These are phyloP conservation scores for Scolecobasidium constrictum DNA, from an alignment of 2,329 filamentous ascomycete species.

Conservation along the genomic window DNA sequence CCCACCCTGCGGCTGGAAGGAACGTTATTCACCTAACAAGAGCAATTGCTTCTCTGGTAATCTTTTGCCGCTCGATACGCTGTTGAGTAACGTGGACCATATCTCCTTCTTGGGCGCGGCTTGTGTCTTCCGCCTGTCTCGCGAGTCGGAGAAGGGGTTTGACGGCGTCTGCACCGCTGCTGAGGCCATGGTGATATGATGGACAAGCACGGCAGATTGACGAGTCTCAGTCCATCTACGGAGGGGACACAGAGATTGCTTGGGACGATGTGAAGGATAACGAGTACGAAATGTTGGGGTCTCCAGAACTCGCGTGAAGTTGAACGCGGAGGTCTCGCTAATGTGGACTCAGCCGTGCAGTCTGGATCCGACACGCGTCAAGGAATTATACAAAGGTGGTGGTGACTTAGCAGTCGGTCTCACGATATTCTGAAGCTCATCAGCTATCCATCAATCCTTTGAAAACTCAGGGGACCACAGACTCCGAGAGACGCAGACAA, in stretches of 20 bases:
- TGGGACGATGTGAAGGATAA: too few relatives aligned
- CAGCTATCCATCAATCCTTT: too few relatives aligned
- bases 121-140: constrained; percentile 38
- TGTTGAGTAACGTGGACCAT: constrained; percentile 89
- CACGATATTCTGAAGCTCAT: too few relatives aligned
- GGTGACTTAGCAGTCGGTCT: too few relatives aligned
- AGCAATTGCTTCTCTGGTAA: constrained; percentile 86
- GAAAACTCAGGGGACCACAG: too few relatives aligned
- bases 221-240: too few relatives aligned
- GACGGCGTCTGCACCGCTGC: constrained; percentile 4
- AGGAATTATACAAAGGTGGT: too few relatives aligned
- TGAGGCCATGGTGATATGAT: background rate
- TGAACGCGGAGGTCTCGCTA: background rate
- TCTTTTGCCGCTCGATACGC: constrained; percentile 78
- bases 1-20: background rate
- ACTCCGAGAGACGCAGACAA: too few relatives aligned
- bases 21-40: constrained; percentile 55
- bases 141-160: constrained; percentile 5
- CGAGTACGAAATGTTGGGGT: too few relatives aligned
- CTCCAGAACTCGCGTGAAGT: background rate
- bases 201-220: too few relatives aligned
- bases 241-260: too few relatives aligned
- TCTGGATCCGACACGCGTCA: too few relatives aligned
- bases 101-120: constrained; percentile 69
- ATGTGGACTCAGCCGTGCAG: background rate